phyloP scores from a whole-genome alignment of 1,284 basidiomycete species.

The Blastosporella zonata region DNA sequence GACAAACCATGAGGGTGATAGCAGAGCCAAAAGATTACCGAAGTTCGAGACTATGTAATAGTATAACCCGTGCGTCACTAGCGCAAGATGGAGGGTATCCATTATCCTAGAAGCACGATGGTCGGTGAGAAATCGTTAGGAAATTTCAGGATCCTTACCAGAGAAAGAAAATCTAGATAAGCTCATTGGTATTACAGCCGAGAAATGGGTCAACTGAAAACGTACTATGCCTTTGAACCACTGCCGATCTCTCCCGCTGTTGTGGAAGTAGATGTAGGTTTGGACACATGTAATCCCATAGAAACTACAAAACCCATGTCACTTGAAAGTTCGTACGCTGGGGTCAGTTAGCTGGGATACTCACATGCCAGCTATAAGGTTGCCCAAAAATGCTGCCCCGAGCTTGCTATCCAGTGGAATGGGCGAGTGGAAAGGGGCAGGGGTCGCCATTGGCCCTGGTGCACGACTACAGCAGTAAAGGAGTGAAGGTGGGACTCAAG shows the following conservation, averaged over 20 bases:
- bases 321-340: neutral
- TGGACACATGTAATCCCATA: slow-evolving; percentile 36
- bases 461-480: neutral
- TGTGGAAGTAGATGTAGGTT: slow-evolving; percentile 30
- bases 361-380: slow-evolving; percentile 18
- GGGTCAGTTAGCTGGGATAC: neutral
- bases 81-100: slow-evolving; percentile 30
- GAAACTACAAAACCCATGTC: slow-evolving; percentile 21
- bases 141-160: slow-evolving; percentile 19
- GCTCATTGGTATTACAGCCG: neutral
- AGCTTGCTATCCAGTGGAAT: slow-evolving; percentile 18
- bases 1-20: slow-evolving; percentile 28
- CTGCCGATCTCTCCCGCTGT: slow-evolving; percentile 20
- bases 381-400: slow-evolving; percentile 20
- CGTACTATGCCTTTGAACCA: slow-evolving; percentile 25
- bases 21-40: slow-evolving; percentile 24
- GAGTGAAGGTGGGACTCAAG: neutral
- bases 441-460: neutral
- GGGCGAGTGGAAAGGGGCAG: slow-evolving; percentile 4
- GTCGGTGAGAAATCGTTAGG: neutral
- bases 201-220: neutral
- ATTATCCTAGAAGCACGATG: slow-evolving; percentile 22
- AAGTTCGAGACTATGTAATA: slow-evolving; percentile 32
- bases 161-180: slow-evolving; percentile 24
- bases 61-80: slow-evolving; percentile 32